Percentiles rank a stretch among this genome's conserved stretches.
These are phyloP conservation scores for Penicillium tannophilum DNA, from an alignment of 495 filamentous ascomycete genomes.

Conservation along the genomic window DNA sequence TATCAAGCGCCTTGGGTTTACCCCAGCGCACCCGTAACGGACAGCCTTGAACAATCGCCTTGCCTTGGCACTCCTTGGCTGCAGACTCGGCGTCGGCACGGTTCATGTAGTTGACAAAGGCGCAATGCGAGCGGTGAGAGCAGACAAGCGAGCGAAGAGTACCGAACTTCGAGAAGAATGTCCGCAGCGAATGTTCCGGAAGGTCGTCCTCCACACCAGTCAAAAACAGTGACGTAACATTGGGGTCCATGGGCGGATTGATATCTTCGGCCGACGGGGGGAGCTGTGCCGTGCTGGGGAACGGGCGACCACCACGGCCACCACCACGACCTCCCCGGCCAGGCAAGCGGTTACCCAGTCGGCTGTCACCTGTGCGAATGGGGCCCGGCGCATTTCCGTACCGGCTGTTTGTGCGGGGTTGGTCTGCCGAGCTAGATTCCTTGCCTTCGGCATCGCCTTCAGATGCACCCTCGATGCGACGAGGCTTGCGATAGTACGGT, in stretches of 20 bases:
- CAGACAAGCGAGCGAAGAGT: conserved; percentile 87
- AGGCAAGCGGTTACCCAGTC: conserved; percentile 38
- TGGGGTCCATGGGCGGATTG: conserved; percentile 76
- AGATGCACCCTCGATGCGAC: conserved; percentile 60
- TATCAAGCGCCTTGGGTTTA: conserved; percentile 85
- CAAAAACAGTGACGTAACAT: conserved; percentile 87
- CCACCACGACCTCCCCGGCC: conserved; percentile 45
- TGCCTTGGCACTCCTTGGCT: conserved; percentile 81
- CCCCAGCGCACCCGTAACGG: conserved; percentile 91
- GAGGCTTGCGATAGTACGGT: conserved; percentile 87
- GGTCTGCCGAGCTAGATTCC: conserved; percentile 23
- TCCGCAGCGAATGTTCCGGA: conserved; percentile 85
- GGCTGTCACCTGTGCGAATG: conserved; percentile 64
- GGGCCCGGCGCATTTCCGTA: conserved; percentile 58
- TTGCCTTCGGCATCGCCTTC: conserved; percentile 40
- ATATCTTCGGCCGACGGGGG: conserved; percentile 83
- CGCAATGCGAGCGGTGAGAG: conserved; percentile 94
- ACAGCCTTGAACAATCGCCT: conserved; percentile 79
- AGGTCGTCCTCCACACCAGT: conserved; percentile 96
- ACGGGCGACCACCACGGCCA: conserved; percentile 60
- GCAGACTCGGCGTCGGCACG: conserved; percentile 83
- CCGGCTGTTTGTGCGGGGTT: conserved; percentile 38
- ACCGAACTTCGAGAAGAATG: conserved; percentile 87
- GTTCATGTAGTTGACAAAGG: conserved; percentile 89
- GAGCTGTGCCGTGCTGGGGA: conserved; percentile 70